These are phyloP conservation scores for Kuraishia hungarica DNA, from an alignment of 805 yeast species.

Conservation along the genomic window DNA sequence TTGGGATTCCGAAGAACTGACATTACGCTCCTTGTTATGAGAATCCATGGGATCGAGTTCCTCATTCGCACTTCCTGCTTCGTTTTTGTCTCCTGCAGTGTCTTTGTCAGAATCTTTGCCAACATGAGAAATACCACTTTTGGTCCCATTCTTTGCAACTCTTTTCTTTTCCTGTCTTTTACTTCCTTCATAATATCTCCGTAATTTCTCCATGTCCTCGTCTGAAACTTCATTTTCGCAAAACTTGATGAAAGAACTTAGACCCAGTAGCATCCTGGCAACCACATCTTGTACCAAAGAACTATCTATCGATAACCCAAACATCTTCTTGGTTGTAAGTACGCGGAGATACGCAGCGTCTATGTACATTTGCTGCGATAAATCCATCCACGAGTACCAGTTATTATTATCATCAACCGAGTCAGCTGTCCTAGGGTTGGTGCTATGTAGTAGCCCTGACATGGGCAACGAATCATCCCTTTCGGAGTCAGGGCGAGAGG, in stretches of 20 bases:
- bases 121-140: not conserved
- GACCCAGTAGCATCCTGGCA: slow-evolving; percentile 19
- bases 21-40: not conserved
- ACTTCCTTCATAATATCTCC: slow-evolving; percentile 10
- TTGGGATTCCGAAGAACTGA: no score
- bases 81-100: no score
- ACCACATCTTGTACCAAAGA: slow-evolving; percentile 12
- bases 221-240: slow-evolving; percentile 8
- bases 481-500: slow-evolving; percentile 10
- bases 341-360: slow-evolving; percentile 25
- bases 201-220: slow-evolving; percentile 10
- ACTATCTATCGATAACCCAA: slow-evolving; percentile 1
- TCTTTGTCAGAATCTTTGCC: not conserved
- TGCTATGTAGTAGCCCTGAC: slow-evolving; percentile 11
- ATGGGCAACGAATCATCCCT: not conserved
- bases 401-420: slow-evolving; percentile 14
- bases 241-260: slow-evolving; percentile 15
- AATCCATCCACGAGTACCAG: slow-evolving; percentile 27
- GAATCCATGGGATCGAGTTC: not conserved
- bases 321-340: not conserved
- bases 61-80: no score
- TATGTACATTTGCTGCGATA: slow-evolving; percentile 28
- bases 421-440: slow-evolving; percentile 13
- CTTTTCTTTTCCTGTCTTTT: not conserved
- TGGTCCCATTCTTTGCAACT: not conserved